Evolutionary conservation across 306 rosid species (phyloP), one percentile per base, ranked within the genome.

Genomic region (Rosa persica): DNA sequence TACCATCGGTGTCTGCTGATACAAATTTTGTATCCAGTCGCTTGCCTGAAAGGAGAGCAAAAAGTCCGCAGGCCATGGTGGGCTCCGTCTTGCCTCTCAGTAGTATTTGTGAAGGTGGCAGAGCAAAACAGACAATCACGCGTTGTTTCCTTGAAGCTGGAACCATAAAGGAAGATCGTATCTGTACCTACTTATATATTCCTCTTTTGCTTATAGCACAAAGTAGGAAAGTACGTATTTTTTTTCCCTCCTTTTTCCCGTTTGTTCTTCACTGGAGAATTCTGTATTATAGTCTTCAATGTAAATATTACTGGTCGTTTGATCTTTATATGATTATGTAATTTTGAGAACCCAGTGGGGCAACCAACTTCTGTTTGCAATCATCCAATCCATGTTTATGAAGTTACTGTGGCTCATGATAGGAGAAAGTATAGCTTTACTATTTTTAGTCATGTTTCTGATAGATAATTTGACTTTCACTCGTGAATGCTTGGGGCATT

Each of bases 41-140:
- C 99, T 83, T 95, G 99, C 87, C 86, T 95, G 84, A 95, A 95
- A 88, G 99, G 99, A 79, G 99, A 95, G 86, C 98, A 95, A 80
- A 93, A 93, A 85, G 93, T 95, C 39, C 93, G 97, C 25, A 92
- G 96, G 85, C 99, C 98, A 39, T 95, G 99, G 99, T 95, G 99
- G 99, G 99, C 99, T 34, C 99, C 99, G 8, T 87, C 99, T 12
- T 93, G 98, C 83, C 96, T 95, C 76, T 95, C 93, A 1, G 83
- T 87, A 74, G 88, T 93, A 83, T 95, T 95, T 83, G 89, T 81
- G 72, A 95, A 91, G 89, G 90, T 87, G 84, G 97, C 97, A 17
- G 93, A 91, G 85, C 95, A 92, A 82, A 95, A 95, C 87, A 83
- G 98, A 85, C 99, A 95, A 81, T 95, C 98, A 52, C 89, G 99